Base-by-base conservation (phyloP, 2,329 filamentous ascomycete genomes). In the Pseudocercospora eumusae region DNA sequence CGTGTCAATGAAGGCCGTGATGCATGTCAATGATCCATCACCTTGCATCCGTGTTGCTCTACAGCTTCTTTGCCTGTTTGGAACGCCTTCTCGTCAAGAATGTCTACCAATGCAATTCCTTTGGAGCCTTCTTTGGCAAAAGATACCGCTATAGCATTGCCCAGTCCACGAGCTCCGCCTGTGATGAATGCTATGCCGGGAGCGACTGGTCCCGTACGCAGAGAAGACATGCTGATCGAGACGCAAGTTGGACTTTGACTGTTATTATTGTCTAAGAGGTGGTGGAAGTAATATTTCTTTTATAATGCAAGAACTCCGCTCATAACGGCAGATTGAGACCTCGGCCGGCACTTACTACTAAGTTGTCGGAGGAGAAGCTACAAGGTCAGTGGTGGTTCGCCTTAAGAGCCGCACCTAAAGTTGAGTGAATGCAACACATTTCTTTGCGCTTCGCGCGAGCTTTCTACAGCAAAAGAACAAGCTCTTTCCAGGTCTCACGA, bases 131-230 rank as follows among this genome's bases (percentile, higher is more conserved):
- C 68, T 59, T 67, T 69, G 31, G 69, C 69, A 52, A 70, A 71
- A 3, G 69, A 68, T 8, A 68, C 64, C 25, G 68, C 69, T 42
- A 71, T 68, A 13, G 69, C 69, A 59, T 71, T 70, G 21, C 69
- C 69, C 10, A 71, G 57, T 0, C 68, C 69, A 36, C 69, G 64
- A 28, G 68, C 69, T 28, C 69, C 69, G 11, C 69, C 69, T 1
- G 69, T 71, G 47, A 71, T 68, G 64, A 71, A 71, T 15, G 69
- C 69, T 28, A 70, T 64, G 9, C 68, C 69, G n/a, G 69, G 68
- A 54, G 68, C 68, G 25, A 70, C 59, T 25, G 68, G 63, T 11
- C 66, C 66, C 54, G 25, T 60, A 21, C 68, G 67, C 33, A 64
- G 42, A 23, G 63, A 58, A 49, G 65, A 57, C 60, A 67, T 66